phyloP scores from a whole-genome alignment of 352 stramenopile genomes.

The Phytophthora ramorum region DNA sequence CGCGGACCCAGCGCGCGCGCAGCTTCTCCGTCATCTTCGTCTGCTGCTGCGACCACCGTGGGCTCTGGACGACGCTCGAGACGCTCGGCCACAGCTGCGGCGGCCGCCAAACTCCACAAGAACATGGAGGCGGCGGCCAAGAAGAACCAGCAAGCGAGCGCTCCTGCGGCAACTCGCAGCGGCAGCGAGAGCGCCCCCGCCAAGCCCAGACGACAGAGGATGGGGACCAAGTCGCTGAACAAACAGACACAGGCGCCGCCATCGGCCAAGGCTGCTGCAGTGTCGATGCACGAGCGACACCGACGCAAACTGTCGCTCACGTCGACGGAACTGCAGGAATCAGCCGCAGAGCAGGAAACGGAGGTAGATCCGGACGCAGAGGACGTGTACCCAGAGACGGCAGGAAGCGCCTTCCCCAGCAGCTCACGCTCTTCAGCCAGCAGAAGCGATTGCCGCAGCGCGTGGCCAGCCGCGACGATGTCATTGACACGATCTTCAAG shows the following conservation, averaged over 20 bases:
- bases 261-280: constrained; percentile 18
- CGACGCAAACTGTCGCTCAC: constrained; percentile 52
- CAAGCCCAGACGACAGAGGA: constrained; percentile 59
- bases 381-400: constrained; percentile 70
- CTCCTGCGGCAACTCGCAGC: constrained; percentile 8
- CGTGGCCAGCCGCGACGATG: constrained; percentile 77
- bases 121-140: constrained; percentile 24
- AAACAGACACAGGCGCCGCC: constrained; percentile 25
- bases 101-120: constrained; percentile 33
- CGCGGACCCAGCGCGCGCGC: background rate
- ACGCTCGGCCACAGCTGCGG: constrained; percentile 19
- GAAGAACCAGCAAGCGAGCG: constrained; percentile 21
- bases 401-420: constrained; percentile 68
- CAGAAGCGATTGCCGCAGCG: constrained; percentile 80
- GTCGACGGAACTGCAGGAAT: constrained; percentile 22
- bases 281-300: constrained; percentile 28
- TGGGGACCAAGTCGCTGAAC: constrained; percentile 54
- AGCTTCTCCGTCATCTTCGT: no score
- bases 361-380: constrained; percentile 50
- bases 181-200: constrained; percentile 21
- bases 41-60: background rate
- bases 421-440: constrained; percentile 78
- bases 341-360: background rate
- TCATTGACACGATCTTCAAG: constrained; percentile 86
- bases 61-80: constrained; percentile 11